Evolutionary conservation across 768 basidiomycete species (phyloP).

Genomic region (Auriscalpium vulgare): DNA sequence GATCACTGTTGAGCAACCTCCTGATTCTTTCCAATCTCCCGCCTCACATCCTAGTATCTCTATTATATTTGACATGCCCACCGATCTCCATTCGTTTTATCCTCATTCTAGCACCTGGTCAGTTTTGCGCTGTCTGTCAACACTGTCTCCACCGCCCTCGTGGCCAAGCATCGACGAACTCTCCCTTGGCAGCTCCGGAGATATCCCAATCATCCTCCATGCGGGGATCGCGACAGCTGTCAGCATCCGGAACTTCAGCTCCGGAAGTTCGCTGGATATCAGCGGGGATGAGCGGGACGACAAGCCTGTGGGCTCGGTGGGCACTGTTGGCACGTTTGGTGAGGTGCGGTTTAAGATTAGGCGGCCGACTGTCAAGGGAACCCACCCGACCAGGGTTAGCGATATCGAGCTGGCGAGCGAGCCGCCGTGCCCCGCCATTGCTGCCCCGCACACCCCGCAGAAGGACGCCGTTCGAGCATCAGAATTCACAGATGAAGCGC

Average conservation of each 20-base stretch:
- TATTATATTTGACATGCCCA: background rate
- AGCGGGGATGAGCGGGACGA: background rate
- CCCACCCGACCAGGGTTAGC: no score
- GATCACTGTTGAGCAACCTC: background rate
- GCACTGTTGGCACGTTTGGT: background rate
- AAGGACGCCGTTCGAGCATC: no score
- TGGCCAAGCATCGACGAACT: slow-evolving; percentile 8
- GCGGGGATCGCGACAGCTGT: background rate
- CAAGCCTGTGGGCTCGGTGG: background rate
- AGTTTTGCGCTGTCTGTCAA: slow-evolving; percentile 7
- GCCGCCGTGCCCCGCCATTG: no score
- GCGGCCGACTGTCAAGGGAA: background rate
- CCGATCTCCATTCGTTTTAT: background rate
- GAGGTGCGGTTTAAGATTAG: background rate
- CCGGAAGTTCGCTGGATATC: background rate
- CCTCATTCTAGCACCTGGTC: slow-evolving; percentile 9
- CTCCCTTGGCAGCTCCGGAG: slow-evolving; percentile 7
- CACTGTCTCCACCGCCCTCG: slow-evolving; percentile 10
- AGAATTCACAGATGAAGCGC: no score
- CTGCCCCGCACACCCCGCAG: no score
- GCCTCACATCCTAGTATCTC: slow-evolving; percentile 2
- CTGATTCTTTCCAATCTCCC: background rate
- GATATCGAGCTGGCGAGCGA: no score
- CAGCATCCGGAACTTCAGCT: background rate
- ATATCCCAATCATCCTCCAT: slow-evolving; percentile 12